Evolutionary conservation across 2,329 filamentous ascomycete species (phyloP).

Genomic region (Venturia asperata): DNA sequence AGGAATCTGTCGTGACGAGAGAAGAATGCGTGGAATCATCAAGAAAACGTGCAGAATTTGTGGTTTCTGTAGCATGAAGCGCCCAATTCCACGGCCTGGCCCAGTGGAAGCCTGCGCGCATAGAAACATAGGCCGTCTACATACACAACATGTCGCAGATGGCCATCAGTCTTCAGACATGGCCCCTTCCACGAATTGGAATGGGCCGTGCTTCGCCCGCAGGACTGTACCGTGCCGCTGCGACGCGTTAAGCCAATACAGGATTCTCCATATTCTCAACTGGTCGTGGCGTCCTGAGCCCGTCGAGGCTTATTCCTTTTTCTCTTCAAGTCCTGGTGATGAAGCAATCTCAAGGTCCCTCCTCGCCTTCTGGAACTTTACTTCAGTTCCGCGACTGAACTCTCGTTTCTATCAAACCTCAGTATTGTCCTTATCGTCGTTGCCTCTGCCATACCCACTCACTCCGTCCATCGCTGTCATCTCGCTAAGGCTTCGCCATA

Average conservation of each 20-base stretch:
- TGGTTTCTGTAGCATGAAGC: neutral
- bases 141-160: neutral
- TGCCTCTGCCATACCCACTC: neutral
- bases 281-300: neutral
- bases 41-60: neutral
- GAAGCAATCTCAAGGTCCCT: neutral
- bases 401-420: neutral
- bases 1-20: neutral
- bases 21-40: neutral
- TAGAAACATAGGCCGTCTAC: neutral
- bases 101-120: neutral
- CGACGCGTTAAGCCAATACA: neutral
- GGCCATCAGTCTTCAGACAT: neutral
- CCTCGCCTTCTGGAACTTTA: neutral
- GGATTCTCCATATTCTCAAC: neutral
- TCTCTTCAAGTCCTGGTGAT: neutral
- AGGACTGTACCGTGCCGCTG: constrained; percentile 9
- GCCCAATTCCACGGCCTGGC: neutral
- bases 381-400: neutral
- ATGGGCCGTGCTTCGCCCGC: neutral
- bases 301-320: neutral
- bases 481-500: neutral
- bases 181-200: neutral
- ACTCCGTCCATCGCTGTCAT: neutral
- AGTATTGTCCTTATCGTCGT: neutral